These are phyloP conservation scores for Podaxis sp. DNA, from an alignment of 768 basidiomycete genomes.

Conservation along the genomic window DNA sequence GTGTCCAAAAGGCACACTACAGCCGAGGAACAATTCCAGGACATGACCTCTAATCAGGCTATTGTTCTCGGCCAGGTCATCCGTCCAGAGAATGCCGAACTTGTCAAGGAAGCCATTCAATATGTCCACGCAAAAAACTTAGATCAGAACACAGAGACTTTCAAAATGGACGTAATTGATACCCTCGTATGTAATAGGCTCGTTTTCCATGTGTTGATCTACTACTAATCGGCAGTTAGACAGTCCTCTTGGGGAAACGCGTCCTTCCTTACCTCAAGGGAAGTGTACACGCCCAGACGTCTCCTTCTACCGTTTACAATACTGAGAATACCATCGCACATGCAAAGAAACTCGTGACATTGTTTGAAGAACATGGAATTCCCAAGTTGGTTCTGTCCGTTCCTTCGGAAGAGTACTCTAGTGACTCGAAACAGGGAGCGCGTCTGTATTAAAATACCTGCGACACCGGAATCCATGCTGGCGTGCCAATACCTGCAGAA, in stretches of 20 bases:
- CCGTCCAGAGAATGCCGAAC: slow-evolving; percentile 27
- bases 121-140: slow-evolving; percentile 22
- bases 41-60: slow-evolving; percentile 53
- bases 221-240: slow-evolving; percentile 25
- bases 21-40: slow-evolving; percentile 28
- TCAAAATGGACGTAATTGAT: slow-evolving; percentile 34
- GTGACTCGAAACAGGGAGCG: slow-evolving; percentile 30
- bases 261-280: slow-evolving; percentile 40
- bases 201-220: background rate
- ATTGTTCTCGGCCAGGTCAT: slow-evolving; percentile 36
- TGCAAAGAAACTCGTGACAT: slow-evolving; percentile 36
- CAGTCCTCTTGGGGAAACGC: slow-evolving; percentile 41
- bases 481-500: slow-evolving; percentile 46
- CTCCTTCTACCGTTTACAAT: slow-evolving; percentile 40
- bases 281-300: slow-evolving; percentile 44
- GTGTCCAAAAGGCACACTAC: slow-evolving; percentile 33
- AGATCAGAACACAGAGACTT: slow-evolving; percentile 19
- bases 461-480: slow-evolving; percentile 48
- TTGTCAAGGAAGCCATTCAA: slow-evolving; percentile 32
- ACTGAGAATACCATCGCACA: slow-evolving; percentile 40
- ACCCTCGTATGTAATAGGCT: slow-evolving; percentile 29
- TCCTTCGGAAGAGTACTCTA: background rate
- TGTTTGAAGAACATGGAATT: slow-evolving; percentile 43
- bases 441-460: slow-evolving; percentile 60
- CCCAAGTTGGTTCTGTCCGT: slow-evolving; percentile 27